These are phyloP conservation scores for Trichomonas vaginalis DNA, from an alignment of 208 protist species.

Conservation along the genomic window DNA sequence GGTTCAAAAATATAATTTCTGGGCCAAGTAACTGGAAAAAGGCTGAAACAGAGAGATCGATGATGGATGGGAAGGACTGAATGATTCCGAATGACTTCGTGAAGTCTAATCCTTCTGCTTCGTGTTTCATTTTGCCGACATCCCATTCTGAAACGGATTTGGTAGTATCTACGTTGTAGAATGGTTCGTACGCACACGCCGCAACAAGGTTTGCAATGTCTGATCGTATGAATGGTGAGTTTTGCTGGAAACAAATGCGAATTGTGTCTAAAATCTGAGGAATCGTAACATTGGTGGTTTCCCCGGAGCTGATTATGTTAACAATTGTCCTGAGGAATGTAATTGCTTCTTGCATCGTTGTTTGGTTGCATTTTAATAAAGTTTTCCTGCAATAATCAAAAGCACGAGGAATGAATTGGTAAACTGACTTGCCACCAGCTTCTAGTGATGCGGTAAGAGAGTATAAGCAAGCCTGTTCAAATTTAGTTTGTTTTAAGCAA, in stretches of 20 bases:
- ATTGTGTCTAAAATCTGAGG: neutral
- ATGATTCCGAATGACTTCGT: neutral
- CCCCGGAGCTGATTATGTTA: neutral
- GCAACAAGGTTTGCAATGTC: neutral
- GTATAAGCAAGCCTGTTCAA: neutral
- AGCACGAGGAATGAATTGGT: neutral
- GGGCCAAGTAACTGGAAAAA: neutral
- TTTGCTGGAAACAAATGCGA: neutral
- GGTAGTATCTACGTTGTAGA: neutral
- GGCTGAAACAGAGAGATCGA: neutral
- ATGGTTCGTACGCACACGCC: neutral
- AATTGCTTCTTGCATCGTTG: neutral
- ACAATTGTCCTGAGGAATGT: neutral
- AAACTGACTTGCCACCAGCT: neutral
- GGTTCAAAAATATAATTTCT: neutral
- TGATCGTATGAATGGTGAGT: neutral
- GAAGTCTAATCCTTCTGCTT: neutral
- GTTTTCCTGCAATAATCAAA: neutral
- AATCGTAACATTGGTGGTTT: neutral
- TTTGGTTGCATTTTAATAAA: neutral
- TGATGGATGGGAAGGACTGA: neutral
- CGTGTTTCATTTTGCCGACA: too few relatives aligned
- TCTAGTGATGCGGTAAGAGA: neutral
- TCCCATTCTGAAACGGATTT: neutral
- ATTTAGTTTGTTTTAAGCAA: neutral